These are phyloP conservation scores for Aspergillus pseudotamarii DNA, from an alignment of 2,329 filamentous ascomycete genomes.

Conservation along the genomic window DNA sequence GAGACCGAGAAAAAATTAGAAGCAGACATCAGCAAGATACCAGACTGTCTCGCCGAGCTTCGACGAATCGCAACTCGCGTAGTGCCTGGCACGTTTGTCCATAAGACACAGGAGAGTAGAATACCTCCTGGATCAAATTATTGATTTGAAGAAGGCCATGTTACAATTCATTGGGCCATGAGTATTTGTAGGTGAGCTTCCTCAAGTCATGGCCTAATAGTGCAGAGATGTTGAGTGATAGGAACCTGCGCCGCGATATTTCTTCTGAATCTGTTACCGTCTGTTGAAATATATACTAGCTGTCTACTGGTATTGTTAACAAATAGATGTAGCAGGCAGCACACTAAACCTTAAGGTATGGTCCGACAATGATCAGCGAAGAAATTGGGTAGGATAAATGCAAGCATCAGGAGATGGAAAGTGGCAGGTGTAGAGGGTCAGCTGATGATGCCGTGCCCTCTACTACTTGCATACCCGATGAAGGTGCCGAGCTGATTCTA, in stretches of 20 bases:
- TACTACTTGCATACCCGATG: not conserved
- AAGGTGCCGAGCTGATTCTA: not conserved
- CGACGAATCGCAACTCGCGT: no score
- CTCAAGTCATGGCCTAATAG: rapidly evolving
- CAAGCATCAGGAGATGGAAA: not conserved
- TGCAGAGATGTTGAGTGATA: not conserved
- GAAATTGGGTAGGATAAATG: not conserved
- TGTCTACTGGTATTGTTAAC: not conserved
- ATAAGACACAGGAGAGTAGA: no score
- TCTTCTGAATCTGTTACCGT: not conserved
- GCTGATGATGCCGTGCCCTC: not conserved
- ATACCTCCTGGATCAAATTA: no score
- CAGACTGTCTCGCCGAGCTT: no score
- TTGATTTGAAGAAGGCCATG: no score
- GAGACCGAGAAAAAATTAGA: no score
- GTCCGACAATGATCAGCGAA: not conserved
- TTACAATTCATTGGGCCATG: no score
- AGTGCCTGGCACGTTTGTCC: no score
- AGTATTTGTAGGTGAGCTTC: no score
- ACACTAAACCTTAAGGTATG: not conserved
- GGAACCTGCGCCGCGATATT: not conserved
- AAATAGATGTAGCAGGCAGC: not conserved
- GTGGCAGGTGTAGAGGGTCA: not conserved
- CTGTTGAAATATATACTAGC: not conserved
- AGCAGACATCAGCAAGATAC: no score